These are phyloP conservation scores for Emericellopsis cladophorae DNA, from an alignment of 2,329 filamentous ascomycete genomes.

Conservation along the genomic window DNA sequence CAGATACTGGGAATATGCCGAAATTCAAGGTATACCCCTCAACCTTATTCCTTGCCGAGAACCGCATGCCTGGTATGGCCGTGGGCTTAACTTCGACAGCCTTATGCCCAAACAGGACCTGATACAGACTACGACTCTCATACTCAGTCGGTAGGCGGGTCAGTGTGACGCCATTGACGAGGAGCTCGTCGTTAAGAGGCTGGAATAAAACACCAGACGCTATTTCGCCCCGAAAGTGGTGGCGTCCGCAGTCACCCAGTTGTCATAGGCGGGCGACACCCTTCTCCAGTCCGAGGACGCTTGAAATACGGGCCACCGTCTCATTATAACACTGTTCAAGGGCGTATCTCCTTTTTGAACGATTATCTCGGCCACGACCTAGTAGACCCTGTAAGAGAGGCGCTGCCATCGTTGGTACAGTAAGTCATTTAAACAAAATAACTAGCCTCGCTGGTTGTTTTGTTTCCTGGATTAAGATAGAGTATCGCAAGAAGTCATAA, in stretches of 20 bases:
- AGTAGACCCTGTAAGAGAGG: neutral
- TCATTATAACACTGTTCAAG: neutral
- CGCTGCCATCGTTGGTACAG: neutral
- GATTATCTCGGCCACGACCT: neutral
- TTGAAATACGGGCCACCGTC: neutral
- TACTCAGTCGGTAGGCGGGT: constrained; percentile 32
- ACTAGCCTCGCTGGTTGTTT: too few species aligned
- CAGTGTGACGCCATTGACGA: constrained; percentile 37
- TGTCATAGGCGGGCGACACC: neutral
- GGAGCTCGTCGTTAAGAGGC: constrained; percentile 37
- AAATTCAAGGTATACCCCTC: constrained; percentile 19
- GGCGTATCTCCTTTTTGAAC: neutral
- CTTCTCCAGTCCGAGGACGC: neutral
- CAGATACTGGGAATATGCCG: constrained; percentile 1
- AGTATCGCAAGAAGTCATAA: neutral
- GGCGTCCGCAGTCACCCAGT: neutral
- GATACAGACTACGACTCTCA: constrained; percentile 23
- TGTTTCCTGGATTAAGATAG: too few species aligned
- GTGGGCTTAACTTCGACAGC: constrained; percentile 30
- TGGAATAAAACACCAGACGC: constrained; percentile 25
- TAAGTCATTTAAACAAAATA: neutral
- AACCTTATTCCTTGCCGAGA: constrained; percentile 17
- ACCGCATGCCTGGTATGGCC: constrained; percentile 21
- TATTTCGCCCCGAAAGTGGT: neutral
- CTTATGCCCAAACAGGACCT: constrained; percentile 26